These are phyloP conservation scores for Arabidopsis arenosa DNA, from an alignment of 345 rosid species.

Conservation along the genomic window DNA sequence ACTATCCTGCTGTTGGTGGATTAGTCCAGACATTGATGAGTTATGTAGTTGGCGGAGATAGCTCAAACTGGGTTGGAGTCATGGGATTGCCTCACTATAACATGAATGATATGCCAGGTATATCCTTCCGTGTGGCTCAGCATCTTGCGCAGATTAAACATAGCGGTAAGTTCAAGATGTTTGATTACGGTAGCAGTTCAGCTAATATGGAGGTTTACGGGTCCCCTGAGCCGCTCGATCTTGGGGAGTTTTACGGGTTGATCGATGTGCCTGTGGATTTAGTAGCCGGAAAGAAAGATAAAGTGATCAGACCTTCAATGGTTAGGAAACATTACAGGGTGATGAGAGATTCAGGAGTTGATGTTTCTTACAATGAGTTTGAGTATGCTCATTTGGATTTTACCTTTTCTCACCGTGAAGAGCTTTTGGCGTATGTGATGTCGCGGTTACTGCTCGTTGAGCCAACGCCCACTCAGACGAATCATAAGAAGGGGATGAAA, in stretches of 20 bases:
- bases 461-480: constrained; percentile 42
- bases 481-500: constrained; percentile 47
- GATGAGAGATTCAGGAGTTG: constrained; percentile 71
- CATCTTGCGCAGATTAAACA: constrained; percentile 92
- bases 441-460: constrained; percentile 70
- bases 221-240: constrained; percentile 76
- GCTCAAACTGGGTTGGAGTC: constrained; percentile 95
- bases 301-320: constrained; percentile 77
- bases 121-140: constrained; percentile 69
- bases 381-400: constrained; percentile 96
- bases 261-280: constrained; percentile 81
- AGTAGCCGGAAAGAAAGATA: constrained; percentile 85
- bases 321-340: constrained; percentile 70
- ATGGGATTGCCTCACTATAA: constrained; percentile 91
- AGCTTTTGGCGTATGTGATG: constrained; percentile 81
- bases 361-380: constrained; percentile 73
- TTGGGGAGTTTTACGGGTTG: constrained; percentile 69
- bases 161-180: constrained; percentile 74
- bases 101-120: constrained; percentile 97
- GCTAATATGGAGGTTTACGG: constrained; percentile 77
- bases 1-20: constrained; percentile 96
- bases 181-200: constrained; percentile 67
- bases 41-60: constrained; percentile 83
- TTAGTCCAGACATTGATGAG: constrained; percentile 88
- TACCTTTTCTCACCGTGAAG: constrained; percentile 89